Conservation (phyloP, 2,329 filamentous ascomycete genomes). For the Hymenoscyphus repandus region DNA sequence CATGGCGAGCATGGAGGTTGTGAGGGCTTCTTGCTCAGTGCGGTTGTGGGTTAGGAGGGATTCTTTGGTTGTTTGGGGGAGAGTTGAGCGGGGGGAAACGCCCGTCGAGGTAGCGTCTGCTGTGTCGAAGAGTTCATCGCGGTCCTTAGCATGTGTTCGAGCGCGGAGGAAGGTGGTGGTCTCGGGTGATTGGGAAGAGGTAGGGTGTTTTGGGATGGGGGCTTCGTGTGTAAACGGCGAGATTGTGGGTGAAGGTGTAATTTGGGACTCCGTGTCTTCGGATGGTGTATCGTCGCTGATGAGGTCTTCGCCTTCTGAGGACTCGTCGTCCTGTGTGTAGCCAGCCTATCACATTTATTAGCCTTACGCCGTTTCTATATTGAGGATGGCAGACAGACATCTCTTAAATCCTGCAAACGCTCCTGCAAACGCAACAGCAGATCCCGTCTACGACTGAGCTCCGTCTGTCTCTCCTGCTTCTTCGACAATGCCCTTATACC, state of each 20-base stretch:
- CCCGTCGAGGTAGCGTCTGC: slow-evolving; percentile 21
- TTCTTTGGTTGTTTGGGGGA: slow-evolving; percentile 55
- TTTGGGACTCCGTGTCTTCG: slow-evolving; percentile 34
- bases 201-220: slow-evolving; percentile 1
- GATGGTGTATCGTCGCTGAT: slow-evolving; percentile 46
- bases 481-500: slow-evolving; percentile 52
- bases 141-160: slow-evolving; percentile 12
- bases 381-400: slow-evolving; percentile 39
- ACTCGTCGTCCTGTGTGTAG: slow-evolving; percentile 23
- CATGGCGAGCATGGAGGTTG: slow-evolving; percentile 74
- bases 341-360: slow-evolving; percentile 31
- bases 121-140: slow-evolving; percentile 20
- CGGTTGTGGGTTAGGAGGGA: slow-evolving; percentile 71
- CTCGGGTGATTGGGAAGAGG: slow-evolving; percentile 5
- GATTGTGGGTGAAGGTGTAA: slow-evolving; percentile 8
- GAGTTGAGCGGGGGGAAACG: slow-evolving; percentile 16
- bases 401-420: slow-evolving; percentile 61
- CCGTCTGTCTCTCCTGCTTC: slow-evolving; percentile 55
- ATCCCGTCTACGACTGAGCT: slow-evolving; percentile 61
- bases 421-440: slow-evolving; percentile 61
- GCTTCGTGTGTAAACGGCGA: too few species aligned
- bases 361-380: slow-evolving; percentile 10
- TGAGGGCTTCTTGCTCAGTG: slow-evolving; percentile 76
- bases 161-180: slow-evolving; percentile 21
- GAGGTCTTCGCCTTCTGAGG: slow-evolving; percentile 52